A percentile compares a stretch with the other conserved stretches of the same genome.
Conservation (phyloP, 2,329 filamentous ascomycete species). For the Botrytis tulipae region DNA sequence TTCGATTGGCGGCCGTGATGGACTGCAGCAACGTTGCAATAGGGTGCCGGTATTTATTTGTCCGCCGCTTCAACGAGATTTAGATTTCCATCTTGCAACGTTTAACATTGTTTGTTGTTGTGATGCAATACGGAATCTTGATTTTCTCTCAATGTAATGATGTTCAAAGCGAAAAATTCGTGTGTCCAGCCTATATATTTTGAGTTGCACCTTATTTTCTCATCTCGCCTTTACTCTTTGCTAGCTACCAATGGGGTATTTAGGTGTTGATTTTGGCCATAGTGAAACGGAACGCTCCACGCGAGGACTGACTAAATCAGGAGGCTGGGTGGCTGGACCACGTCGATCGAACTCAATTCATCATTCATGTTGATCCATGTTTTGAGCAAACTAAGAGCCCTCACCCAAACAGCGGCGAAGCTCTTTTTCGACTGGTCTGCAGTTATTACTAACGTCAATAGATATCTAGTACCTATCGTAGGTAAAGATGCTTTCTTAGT, state of each 20-base stretch:
- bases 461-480: not conserved
- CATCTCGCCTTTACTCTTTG: not conserved
- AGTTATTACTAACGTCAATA: not conserved
- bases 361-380: conserved; percentile 8
- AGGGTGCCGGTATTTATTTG: conserved; percentile 16
- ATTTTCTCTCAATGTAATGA: not conserved
- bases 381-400: not conserved
- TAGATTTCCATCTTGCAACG: not conserved
- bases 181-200: conserved; percentile 3
- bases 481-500: not conserved
- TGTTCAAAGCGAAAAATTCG: conserved; percentile 3
- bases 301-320: conserved; percentile 4
- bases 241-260: not conserved
- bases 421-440: not conserved
- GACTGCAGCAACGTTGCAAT: conserved; percentile 19
- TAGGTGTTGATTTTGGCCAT: not conserved
- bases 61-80: not conserved
- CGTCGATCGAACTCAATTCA: conserved; percentile 11
- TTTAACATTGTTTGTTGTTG: conserved; percentile 1
- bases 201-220: conserved; percentile 1
- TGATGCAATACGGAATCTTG: conserved; percentile 4
- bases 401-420: not conserved
- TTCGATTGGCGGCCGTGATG: conserved; percentile 9
- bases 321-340: conserved; percentile 16
- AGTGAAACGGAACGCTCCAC: not conserved